These are phyloP conservation scores for Citrullus amarus DNA, from an alignment of 306 rosid genomes.

Conservation along the genomic window DNA sequence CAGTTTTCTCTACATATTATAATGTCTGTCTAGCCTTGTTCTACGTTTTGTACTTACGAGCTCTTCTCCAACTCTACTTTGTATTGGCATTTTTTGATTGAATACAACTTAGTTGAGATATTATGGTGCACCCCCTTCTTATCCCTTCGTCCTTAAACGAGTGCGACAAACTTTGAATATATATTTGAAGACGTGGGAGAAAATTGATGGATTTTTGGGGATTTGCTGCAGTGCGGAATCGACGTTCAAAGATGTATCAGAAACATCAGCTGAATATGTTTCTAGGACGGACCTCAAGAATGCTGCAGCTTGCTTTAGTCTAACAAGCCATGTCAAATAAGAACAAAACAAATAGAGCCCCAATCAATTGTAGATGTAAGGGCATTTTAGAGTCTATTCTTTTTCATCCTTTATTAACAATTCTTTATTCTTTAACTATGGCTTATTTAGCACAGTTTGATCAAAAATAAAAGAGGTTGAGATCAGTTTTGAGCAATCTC, in stretches of 20 bases:
- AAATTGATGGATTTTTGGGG: not conserved
- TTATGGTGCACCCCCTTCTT: too few relatives aligned
- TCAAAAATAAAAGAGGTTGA: not conserved
- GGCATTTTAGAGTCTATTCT: not conserved
- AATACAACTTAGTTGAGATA: too few relatives aligned
- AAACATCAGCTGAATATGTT: constrained; percentile 8
- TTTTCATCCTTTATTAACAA: not conserved
- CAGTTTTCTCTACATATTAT: too few relatives aligned
- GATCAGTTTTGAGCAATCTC: not conserved
- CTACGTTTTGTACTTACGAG: too few relatives aligned
- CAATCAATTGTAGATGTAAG: not conserved
- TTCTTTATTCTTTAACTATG: not conserved
- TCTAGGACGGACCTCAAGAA: constrained; percentile 20
- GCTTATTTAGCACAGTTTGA: not conserved
- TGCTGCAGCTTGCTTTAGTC: constrained; percentile 26
- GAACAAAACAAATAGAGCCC: not conserved
- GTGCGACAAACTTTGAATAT: too few relatives aligned
- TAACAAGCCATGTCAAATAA: constrained; percentile 11
- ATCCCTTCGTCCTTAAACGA: too few relatives aligned
- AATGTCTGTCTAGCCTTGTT: too few relatives aligned
- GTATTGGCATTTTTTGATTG: too few relatives aligned
- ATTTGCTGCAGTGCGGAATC: constrained; percentile 26
- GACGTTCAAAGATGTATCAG: constrained; percentile 6
- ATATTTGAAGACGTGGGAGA: not conserved
- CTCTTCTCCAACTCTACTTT: too few relatives aligned